These are phyloP conservation scores for Auriscalpium vulgare DNA, from an alignment of 768 basidiomycete species.

Conservation along the genomic window DNA sequence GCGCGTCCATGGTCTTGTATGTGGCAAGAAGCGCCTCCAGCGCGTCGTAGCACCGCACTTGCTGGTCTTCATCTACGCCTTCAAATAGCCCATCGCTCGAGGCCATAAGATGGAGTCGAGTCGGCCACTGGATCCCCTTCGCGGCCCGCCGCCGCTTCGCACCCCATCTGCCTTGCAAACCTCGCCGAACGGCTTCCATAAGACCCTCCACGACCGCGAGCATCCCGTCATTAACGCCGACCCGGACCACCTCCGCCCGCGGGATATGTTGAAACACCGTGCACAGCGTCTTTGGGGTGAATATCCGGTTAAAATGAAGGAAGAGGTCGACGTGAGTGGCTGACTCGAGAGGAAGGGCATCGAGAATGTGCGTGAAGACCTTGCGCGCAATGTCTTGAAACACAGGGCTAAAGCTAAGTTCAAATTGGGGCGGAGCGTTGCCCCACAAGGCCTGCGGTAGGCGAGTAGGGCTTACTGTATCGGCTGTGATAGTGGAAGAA, in stretches of 20 bases:
- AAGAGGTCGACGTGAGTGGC: neutral
- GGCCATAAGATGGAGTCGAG: neutral
- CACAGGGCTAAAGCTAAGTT: too few species aligned
- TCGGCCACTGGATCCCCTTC: neutral
- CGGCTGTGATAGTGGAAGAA: too few species aligned
- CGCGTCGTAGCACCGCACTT: neutral
- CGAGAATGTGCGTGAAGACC: neutral
- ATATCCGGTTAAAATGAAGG: neutral
- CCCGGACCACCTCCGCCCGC: too few species aligned
- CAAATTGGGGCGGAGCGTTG: too few species aligned
- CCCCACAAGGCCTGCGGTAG: too few species aligned
- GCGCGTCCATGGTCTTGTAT: neutral
- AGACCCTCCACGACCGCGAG: neutral
- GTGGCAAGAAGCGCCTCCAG: neutral
- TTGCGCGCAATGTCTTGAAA: neutral
- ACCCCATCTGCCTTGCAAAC: neutral
- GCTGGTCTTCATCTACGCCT: neutral
- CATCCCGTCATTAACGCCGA: neutral
- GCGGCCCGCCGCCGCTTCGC: neutral
- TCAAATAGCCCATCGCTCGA: neutral
- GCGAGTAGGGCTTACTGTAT: too few species aligned
- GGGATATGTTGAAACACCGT: too few species aligned
- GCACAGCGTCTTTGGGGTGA: too few species aligned
- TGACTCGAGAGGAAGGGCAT: neutral
- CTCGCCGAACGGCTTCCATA: neutral